phyloP scores from a whole-genome alignment of 345 rosid genomes.

The Cardiospermum halicacabum region DNA sequence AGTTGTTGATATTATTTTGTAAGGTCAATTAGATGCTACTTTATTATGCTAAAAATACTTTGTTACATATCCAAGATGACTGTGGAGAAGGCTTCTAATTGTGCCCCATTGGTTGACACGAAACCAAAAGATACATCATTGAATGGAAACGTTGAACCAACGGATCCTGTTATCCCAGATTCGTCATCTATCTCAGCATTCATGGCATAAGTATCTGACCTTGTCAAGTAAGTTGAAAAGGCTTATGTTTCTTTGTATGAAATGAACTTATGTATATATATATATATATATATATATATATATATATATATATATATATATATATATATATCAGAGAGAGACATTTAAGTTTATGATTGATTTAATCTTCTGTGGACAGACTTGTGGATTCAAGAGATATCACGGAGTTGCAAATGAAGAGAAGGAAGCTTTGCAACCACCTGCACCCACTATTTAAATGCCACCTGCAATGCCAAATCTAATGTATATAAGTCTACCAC shows the following conservation, averaged over 20 bases:
- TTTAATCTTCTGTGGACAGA: slow-evolving; percentile 35
- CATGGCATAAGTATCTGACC: slow-evolving; percentile 80
- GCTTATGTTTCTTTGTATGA: neutral
- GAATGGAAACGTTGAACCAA: slow-evolving; percentile 33
- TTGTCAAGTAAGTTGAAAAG: slow-evolving; percentile 62
- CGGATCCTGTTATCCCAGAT: slow-evolving; percentile 44
- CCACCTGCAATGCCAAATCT: slow-evolving; percentile 43
- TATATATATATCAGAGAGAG: too few relatives aligned
- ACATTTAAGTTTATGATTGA: neutral
- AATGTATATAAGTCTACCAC: slow-evolving; percentile 37
- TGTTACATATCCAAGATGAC: slow-evolving; percentile 39
- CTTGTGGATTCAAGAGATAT: slow-evolving; percentile 94
- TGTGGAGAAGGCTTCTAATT: slow-evolving; percentile 46
- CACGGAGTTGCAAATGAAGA: slow-evolving; percentile 78
- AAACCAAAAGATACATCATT: slow-evolving; percentile 21
- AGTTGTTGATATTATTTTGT: neutral
- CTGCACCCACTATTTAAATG: slow-evolving; percentile 31
- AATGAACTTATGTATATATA: neutral
- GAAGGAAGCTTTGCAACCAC: slow-evolving; percentile 75
- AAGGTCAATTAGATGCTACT: neutral
- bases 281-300: neutral
- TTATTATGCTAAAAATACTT: neutral
- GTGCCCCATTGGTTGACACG: slow-evolving; percentile 30
- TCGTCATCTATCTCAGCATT: slow-evolving; percentile 55
- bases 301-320: too few relatives aligned